A percentile compares a stretch with the other conserved stretches of the same genome.
Evolutionary conservation across 108 stramenopile species (phyloP).

Genomic region (Cyclotella sp.): DNA sequence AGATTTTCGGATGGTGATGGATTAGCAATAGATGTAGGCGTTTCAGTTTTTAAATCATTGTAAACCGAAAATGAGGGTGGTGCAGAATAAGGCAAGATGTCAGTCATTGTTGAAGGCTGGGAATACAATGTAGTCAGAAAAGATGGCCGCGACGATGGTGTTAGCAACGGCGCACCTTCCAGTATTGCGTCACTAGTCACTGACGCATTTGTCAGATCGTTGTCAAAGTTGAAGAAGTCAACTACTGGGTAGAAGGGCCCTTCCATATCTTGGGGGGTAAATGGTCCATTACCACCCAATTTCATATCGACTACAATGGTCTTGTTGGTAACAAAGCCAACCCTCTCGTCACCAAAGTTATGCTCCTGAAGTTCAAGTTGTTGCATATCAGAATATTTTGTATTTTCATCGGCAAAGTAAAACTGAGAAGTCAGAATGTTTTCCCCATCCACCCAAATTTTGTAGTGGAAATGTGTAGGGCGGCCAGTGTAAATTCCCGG

Average conservation of each 20-base stretch:
- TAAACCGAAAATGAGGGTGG: too few relatives aligned
- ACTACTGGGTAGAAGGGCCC: slow-evolving; percentile 13
- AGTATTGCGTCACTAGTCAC: background rate
- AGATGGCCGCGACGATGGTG: too few relatives aligned
- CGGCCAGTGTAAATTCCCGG: slow-evolving; percentile 1
- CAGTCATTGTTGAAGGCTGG: too few relatives aligned
- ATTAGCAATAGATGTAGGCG: too few relatives aligned
- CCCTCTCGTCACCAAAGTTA: background rate
- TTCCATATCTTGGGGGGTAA: slow-evolving; percentile 7
- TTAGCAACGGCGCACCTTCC: background rate
- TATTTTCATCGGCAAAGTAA: slow-evolving; percentile 15
- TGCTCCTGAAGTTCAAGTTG: slow-evolving; percentile 1
- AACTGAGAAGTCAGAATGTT: slow-evolving; percentile 8
- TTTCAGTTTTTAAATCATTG: too few relatives aligned
- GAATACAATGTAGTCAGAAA: too few relatives aligned
- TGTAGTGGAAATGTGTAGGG: slow-evolving; percentile 13
- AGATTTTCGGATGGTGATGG: too few relatives aligned
- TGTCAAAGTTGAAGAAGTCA: slow-evolving; percentile 7
- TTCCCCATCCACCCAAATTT: slow-evolving; percentile 2
- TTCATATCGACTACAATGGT: slow-evolving; percentile 11
- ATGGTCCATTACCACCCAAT: slow-evolving; percentile 9
- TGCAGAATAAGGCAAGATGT: too few relatives aligned
- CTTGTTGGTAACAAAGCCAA: slow-evolving; percentile 7
- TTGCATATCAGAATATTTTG: slow-evolving; percentile 9
- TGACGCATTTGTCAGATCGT: background rate